Conservation (phyloP, 2,329 filamentous ascomycete species). For the Nigrograna mackinnonii region DNA sequence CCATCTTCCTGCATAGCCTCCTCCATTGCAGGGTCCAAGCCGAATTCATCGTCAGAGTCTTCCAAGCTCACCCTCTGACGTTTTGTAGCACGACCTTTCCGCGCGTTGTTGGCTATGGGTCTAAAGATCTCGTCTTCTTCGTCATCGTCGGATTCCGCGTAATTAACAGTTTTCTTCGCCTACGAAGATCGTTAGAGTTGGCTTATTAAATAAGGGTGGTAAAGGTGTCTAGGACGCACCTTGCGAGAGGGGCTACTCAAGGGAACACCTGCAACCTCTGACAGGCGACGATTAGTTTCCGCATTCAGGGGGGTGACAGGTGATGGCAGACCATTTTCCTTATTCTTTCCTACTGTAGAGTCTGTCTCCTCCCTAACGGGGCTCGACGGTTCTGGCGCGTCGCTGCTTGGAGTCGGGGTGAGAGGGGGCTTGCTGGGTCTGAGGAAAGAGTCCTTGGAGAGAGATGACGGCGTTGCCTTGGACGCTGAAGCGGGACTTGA, state of each 20-base stretch:
- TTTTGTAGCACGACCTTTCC: slow-evolving; percentile 55
- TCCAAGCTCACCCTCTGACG: slow-evolving; percentile 66
- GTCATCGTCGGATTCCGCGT: slow-evolving; percentile 77
- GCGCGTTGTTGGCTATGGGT: slow-evolving; percentile 51
- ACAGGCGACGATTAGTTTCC: slow-evolving; percentile 46
- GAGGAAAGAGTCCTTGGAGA: slow-evolving; percentile 37
- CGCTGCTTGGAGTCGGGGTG: slow-evolving; percentile 82
- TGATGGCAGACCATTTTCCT: slow-evolving; percentile 55
- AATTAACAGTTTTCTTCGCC: slow-evolving; percentile 71
- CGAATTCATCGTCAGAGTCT: slow-evolving; percentile 68
- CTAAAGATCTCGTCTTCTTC: slow-evolving; percentile 75
- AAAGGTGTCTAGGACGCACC: slow-evolving; percentile 55
- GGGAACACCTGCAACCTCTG: slow-evolving; percentile 49
- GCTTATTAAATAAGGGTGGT: slow-evolving; percentile 9
- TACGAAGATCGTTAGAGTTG: slow-evolving; percentile 32
- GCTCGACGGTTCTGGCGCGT: slow-evolving; percentile 68
- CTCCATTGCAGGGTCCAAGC: slow-evolving; percentile 60
- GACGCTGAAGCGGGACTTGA: slow-evolving; percentile 27
- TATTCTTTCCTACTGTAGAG: slow-evolving; percentile 53
- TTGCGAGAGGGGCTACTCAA: slow-evolving; percentile 79
- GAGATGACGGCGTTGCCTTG: slow-evolving; percentile 25
- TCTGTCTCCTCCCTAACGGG: slow-evolving; percentile 67
- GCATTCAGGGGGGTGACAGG: slow-evolving; percentile 40
- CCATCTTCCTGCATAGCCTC: slow-evolving; percentile 62
- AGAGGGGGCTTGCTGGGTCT: slow-evolving; percentile 47